Base-by-base conservation (phyloP, 805 yeast genomes). In the Priceomyces haplophilus region DNA sequence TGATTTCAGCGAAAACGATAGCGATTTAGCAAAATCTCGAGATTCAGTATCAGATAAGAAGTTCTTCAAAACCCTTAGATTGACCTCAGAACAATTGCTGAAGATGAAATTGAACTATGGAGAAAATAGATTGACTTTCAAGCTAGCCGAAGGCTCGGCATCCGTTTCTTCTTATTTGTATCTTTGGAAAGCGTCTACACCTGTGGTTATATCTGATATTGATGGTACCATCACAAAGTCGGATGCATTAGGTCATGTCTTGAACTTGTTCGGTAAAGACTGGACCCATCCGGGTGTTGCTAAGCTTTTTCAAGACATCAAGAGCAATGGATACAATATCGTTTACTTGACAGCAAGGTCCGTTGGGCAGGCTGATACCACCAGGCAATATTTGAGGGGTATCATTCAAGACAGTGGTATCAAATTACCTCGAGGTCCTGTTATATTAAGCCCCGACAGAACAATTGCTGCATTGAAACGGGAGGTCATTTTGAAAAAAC, bases 241-340 rank as follows among this genome's bases (percentile, higher is more conserved):
- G 0, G 99, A 93, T 67, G 99, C 99, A 0, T 69, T 93, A 55
- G 99, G 99, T 2, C 99, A 93, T 64, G 91, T 93, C 2, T 71
- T 93, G 62, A 89, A 93, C 13, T 82, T 91, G 80, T 71, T 93
- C 29, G 99, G 99, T 3, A 79, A 88, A 53, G 99, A 93, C 67
- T 93, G 99, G 99, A 93, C 99, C 0, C 99, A 93, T 61, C 79
- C 82, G 1, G 99, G 99, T 24, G 99, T 93, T 32, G 96, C 97
- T 2, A 82, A 83, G 55, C 67, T 93, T 43, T 93, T 90, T 59
- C 80, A 80, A n/a, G 99, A 93, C 60, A 93, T 93, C 48, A 58
- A 75, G 35, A 67, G 76, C 44, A 93, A 93, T 58, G 98, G 99
- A 0, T 93, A 91, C 70, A 89, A 93, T 57, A 83, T 93, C 41